Evolutionary conservation across 1,284 basidiomycete genomes (phyloP).

Genomic region (Earliella scabrosa): DNA sequence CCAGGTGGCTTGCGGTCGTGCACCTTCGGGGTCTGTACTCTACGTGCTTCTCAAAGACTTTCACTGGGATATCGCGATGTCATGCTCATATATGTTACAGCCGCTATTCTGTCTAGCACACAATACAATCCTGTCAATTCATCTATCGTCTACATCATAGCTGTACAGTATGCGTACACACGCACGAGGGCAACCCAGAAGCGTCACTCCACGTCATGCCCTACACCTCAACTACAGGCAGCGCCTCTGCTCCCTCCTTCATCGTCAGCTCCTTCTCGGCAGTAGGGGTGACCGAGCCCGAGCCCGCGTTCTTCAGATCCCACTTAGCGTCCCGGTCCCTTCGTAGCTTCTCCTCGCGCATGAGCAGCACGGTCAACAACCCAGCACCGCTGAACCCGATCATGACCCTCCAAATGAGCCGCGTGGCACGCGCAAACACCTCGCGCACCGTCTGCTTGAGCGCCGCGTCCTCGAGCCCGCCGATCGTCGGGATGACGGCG

Average conservation of each 20-base stretch:
- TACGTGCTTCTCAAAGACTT: no score
- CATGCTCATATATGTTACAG: no score
- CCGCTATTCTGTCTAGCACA: background rate
- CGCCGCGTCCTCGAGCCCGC: no score
- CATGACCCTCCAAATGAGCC: background rate
- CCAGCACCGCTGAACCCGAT: background rate
- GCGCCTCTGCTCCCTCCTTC: background rate
- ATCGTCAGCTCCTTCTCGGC: background rate
- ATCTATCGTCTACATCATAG: no score
- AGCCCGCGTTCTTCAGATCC: background rate
- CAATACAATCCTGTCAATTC: background rate
- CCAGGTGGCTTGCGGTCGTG: no score
- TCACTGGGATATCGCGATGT: no score
- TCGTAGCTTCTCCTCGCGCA: background rate
- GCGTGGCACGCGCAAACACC: background rate
- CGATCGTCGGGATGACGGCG: constrained; percentile 11
- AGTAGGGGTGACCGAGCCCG: background rate
- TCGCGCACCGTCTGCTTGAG: background rate
- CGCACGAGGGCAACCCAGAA: no score
- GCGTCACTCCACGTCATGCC: no score
- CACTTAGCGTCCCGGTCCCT: background rate
- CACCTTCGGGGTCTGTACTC: no score
- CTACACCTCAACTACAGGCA: background rate
- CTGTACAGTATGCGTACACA: no score
- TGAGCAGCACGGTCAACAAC: background rate